Evolutionary conservation across 129 eudicot species (phyloP).

Genomic region (Arctium lappa): DNA sequence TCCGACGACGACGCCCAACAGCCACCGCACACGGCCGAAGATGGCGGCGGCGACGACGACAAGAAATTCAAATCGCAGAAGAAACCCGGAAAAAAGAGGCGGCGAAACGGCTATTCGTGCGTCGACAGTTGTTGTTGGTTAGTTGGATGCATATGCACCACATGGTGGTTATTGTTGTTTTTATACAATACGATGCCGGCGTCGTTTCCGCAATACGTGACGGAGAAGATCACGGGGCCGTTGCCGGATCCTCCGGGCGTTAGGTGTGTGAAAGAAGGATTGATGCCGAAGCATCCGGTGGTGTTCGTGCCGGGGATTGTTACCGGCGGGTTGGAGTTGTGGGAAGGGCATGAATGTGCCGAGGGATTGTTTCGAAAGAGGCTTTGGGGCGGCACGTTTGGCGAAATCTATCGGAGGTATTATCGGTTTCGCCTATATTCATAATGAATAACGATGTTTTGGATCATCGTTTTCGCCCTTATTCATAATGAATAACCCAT

Average conservation of each 20-base stretch:
- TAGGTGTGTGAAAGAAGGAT: slow-evolving; percentile 65
- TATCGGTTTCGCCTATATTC: not conserved
- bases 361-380: slow-evolving; percentile 82
- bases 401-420: slow-evolving; percentile 89
- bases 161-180: slow-evolving; percentile 84
- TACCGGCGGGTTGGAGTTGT: slow-evolving; percentile 88
- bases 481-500: too few relatives aligned
- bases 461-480: too few relatives aligned
- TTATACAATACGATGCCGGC: slow-evolving; percentile 78
- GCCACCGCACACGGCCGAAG: not conserved
- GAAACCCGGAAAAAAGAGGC: slow-evolving; percentile 2
- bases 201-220: slow-evolving; percentile 82
- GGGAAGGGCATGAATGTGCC: slow-evolving; percentile 93
- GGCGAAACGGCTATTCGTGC: slow-evolving; percentile 39
- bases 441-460: not conserved
- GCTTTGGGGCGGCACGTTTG: slow-evolving; percentile 97
- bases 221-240: slow-evolving; percentile 88
- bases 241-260: slow-evolving; percentile 94
- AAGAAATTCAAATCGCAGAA: not conserved
- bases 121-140: slow-evolving; percentile 85
- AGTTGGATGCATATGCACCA: slow-evolving; percentile 64
- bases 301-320: slow-evolving; percentile 96
- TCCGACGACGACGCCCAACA: not conserved
- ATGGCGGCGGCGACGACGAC: not conserved
- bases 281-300: slow-evolving; percentile 79